Base-by-base conservation (phyloP, 805 yeast species). In the Lachancea cidri region DNA sequence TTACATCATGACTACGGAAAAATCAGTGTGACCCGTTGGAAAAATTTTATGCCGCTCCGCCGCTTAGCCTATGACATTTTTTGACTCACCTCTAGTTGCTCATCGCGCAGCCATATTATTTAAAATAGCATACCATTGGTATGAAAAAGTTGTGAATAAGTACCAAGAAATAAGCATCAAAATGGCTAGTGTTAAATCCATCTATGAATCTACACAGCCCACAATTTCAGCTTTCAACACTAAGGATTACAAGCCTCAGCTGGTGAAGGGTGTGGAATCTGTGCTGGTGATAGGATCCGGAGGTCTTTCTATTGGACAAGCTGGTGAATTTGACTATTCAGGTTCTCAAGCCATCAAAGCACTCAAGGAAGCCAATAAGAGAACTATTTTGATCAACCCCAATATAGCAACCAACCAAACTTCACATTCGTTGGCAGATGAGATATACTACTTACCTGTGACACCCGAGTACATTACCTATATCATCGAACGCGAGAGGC, bases 341-440 rank as follows among this genome's bases (percentile, higher is more conserved):
- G 96, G 98, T 43, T 89, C 97, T 17, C 98, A 89, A 70, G 98
- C 98, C 38, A 91, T 89, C 65, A 89, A 89, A 67, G 98, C 98
- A 9, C 71, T 89, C 58, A 85, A 77, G 60, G 98, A 89, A 69
- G 94, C 95, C 42, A 76, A 85, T 66, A 89, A 86, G 64, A 64
- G 77, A 58, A 80, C 96, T 5, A 84, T 89, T 49, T 74, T 89
- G 61, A 86, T 89, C 62, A 89, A 89, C 65, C 98, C 98, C 47
- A 89, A 89, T 65, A 89, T 89, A 53, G 98, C 98, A 33, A 89
- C 98, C 11, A 89, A 88, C 65, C 98, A 89, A 70, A 89, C 98
- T 25, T 86, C 96, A 37, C 95, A 91, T 57, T 82, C 93, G 18
- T 73, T 89, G 55, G 98, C 96, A 40, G 98, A 91, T 61, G 96